Conservation (phyloP, 1,284 basidiomycete species). For the Phlebopus sp. region DNA sequence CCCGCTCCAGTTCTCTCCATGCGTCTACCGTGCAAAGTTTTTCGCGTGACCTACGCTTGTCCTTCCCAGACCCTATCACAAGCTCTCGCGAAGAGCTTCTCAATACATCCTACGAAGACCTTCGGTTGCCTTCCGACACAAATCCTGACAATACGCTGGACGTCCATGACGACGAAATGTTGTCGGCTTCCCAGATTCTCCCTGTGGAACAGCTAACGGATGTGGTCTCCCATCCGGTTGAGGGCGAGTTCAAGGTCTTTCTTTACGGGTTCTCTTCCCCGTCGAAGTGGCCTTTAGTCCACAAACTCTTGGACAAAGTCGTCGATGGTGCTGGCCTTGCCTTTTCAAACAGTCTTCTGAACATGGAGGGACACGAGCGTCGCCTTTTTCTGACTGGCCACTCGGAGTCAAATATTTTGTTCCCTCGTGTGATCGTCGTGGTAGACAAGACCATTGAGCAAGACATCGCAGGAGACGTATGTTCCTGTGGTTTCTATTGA, state of each 20-base stretch:
- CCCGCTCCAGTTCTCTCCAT: slow-evolving; percentile 58
- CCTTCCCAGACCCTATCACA: slow-evolving; percentile 74
- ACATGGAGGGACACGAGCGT: slow-evolving; percentile 22
- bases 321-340: slow-evolving; percentile 29
- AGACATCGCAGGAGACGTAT: slow-evolving; percentile 41
- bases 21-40: slow-evolving; percentile 54
- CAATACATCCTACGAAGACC: slow-evolving; percentile 30
- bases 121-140: slow-evolving; percentile 14
- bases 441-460: slow-evolving; percentile 49
- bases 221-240: slow-evolving; percentile 19
- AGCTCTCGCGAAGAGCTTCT: slow-evolving; percentile 49
- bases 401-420: slow-evolving; percentile 19
- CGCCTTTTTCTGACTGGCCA: slow-evolving; percentile 23
- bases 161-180: slow-evolving; percentile 27
- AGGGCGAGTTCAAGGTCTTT: slow-evolving; percentile 51
- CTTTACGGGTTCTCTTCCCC: slow-evolving; percentile 58
- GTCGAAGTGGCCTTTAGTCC: slow-evolving; percentile 57
- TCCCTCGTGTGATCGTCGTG: slow-evolving; percentile 42
- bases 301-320: slow-evolving; percentile 49
- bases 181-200: slow-evolving; percentile 18
- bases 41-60: slow-evolving; percentile 67
- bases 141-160: slow-evolving; percentile 14
- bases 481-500: slow-evolving; percentile 34
- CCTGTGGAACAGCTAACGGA: slow-evolving; percentile 12
- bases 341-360: slow-evolving; percentile 16